These are phyloP conservation scores for Phlyctochytrium bullatum DNA, from an alignment of 192 early-diverging fungal genomes.

Conservation along the genomic window DNA sequence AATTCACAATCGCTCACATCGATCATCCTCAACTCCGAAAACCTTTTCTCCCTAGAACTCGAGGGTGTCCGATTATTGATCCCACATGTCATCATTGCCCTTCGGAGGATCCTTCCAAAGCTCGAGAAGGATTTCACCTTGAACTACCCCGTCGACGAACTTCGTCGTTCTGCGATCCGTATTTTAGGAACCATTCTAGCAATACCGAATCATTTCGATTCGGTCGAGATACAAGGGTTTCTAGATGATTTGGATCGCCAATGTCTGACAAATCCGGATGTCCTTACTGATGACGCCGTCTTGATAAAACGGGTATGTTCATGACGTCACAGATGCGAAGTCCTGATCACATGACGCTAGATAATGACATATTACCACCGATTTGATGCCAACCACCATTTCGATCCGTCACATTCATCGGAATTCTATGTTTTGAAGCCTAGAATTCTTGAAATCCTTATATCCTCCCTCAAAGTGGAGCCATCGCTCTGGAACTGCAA, in stretches of 20 bases:
- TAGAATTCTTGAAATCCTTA: conserved; percentile 64
- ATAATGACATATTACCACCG: no score
- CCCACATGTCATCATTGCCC: conserved; percentile 69
- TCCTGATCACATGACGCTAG: background rate
- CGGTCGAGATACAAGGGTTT: conserved; percentile 34
- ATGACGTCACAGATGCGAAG: conserved; percentile 2
- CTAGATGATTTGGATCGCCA: conserved; percentile 20
- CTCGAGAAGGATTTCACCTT: conserved; percentile 27
- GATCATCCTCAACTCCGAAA: conserved; percentile 61
- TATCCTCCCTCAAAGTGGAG: conserved; percentile 65
- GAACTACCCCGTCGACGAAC: conserved; percentile 54
- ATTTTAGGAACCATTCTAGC: conserved; percentile 64
- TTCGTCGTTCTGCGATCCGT: conserved; percentile 65
- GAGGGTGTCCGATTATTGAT: conserved; percentile 71
- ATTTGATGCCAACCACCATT: background rate
- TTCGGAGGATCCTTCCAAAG: conserved; percentile 58
- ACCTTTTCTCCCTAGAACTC: conserved; percentile 60
- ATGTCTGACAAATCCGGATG: background rate
- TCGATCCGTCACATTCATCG: conserved; percentile 23
- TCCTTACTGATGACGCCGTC: conserved; percentile 9
- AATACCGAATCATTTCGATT: conserved; percentile 68
- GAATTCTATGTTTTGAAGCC: conserved; percentile 48
- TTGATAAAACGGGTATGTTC: conserved; percentile 4
- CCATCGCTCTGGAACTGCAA: conserved; percentile 60
- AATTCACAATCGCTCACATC: conserved; percentile 56